Evolutionary conservation across 148 eudicot species (phyloP).

Genomic region (Cornus suecica): DNA sequence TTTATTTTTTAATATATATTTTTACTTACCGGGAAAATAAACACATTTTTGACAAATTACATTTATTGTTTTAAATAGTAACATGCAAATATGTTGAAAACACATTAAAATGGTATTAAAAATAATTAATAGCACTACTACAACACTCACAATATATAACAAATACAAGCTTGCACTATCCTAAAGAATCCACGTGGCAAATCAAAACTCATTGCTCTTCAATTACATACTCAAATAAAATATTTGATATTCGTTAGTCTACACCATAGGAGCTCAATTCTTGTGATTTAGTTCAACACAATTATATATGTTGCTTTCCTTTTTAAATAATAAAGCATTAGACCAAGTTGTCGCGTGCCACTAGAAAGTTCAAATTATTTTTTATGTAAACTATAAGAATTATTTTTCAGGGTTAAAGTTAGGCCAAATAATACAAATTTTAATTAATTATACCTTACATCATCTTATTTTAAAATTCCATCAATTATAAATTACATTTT

Average conservation of each 20-base stretch:
- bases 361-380: constrained; percentile 12
- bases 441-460: constrained; percentile 9
- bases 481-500: constrained; percentile 8
- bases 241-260: not conserved
- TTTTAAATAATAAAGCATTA: constrained; percentile 9
- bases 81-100: no score
- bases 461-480: not conserved
- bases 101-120: no score
- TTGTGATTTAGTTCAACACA: constrained; percentile 6
- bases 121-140: no score
- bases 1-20: no score
- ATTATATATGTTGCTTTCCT: not conserved
- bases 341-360: constrained; percentile 30
- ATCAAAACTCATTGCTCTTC: no score
- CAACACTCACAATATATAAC: no score
- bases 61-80: no score
- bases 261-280: constrained; percentile 10
- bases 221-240: no score
- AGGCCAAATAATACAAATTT: constrained; percentile 10
- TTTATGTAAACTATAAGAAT: constrained; percentile 1
- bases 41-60: no score
- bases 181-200: not conserved
- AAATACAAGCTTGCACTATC: no score
- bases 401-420: constrained; percentile 15
- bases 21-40: no score